Evolutionary conservation across 83 land plant species (phyloP).

Genomic region (Isoetes engelmannii): DNA sequence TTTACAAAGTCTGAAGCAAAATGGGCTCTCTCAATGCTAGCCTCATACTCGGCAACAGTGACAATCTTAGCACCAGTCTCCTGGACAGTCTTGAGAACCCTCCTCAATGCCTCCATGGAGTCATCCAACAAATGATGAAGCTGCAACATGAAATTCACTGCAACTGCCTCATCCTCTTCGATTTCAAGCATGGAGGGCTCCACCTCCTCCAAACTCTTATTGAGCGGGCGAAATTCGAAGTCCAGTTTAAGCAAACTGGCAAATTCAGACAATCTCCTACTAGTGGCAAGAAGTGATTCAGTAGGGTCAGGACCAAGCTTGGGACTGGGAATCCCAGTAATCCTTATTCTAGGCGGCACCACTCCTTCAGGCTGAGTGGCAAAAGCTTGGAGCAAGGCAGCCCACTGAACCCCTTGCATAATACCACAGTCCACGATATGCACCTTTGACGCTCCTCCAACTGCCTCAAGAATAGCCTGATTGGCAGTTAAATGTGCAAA

Average conservation of each 20-base stretch:
- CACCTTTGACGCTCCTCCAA: background rate
- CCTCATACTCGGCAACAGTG: background rate
- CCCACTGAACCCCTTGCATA: constrained; percentile 2
- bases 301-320: background rate
- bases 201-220: background rate
- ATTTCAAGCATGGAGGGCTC: background rate
- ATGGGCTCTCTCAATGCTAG: background rate
- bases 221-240: background rate
- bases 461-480: background rate
- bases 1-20: background rate
- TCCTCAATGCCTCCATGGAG: background rate
- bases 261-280: background rate
- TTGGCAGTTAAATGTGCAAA: background rate
- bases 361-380: background rate
- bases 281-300: background rate
- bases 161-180: background rate
- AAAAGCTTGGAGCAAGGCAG: constrained; percentile 2
- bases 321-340: background rate
- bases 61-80: background rate
- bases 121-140: background rate
- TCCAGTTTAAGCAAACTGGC: background rate
- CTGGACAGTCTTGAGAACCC: background rate
- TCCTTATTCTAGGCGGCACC: background rate
- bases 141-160: background rate
- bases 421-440: background rate